Conservation (phyloP, 768 basidiomycete species). For the Psilocybe cubensis region DNA sequence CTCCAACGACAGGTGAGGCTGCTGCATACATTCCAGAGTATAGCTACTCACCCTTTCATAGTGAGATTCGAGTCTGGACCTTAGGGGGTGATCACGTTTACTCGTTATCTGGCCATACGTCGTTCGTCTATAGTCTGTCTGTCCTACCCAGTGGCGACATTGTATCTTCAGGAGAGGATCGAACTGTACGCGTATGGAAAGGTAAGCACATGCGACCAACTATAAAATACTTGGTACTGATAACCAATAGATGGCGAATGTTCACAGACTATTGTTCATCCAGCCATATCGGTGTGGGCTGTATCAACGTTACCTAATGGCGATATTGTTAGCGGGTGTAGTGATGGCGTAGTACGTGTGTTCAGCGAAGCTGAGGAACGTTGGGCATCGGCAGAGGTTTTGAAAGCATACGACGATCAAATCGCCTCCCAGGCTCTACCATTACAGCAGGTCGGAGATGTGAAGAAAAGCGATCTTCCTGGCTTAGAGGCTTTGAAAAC, state of each 20-base stretch:
- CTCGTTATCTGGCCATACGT: slow-evolving; percentile 91
- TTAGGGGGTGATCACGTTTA: slow-evolving; percentile 78
- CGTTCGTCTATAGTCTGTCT: slow-evolving; percentile 92
- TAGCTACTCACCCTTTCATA: slow-evolving; percentile 31
- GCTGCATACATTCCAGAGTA: not conserved
- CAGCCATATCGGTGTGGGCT: slow-evolving; percentile 97
- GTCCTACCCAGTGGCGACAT: slow-evolving; percentile 82
- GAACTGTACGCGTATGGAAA: slow-evolving; percentile 90
- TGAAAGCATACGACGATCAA: slow-evolving; percentile 72
- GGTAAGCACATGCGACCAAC: slow-evolving; percentile 45
- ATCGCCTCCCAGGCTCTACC: slow-evolving; percentile 83
- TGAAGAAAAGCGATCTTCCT: slow-evolving; percentile 90
- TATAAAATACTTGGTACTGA: not conserved
- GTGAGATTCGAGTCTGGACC: slow-evolving; percentile 93
- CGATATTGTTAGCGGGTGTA: slow-evolving; percentile 91
- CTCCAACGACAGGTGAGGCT: slow-evolving; percentile 84
- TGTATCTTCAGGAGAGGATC: slow-evolving; percentile 93
- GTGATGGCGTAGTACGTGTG: slow-evolving; percentile 86
- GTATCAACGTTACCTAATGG: slow-evolving; percentile 87
- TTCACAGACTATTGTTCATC: slow-evolving; percentile 86
- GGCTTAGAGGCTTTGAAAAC: slow-evolving; percentile 77
- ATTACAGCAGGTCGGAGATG: slow-evolving; percentile 87
- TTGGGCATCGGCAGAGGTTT: slow-evolving; percentile 66
- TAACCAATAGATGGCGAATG: slow-evolving; percentile 75
- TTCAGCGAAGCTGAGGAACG: slow-evolving; percentile 79